These are phyloP conservation scores for Nasturtium officinale DNA, from an alignment of 345 rosid species.

Conservation along the genomic window DNA sequence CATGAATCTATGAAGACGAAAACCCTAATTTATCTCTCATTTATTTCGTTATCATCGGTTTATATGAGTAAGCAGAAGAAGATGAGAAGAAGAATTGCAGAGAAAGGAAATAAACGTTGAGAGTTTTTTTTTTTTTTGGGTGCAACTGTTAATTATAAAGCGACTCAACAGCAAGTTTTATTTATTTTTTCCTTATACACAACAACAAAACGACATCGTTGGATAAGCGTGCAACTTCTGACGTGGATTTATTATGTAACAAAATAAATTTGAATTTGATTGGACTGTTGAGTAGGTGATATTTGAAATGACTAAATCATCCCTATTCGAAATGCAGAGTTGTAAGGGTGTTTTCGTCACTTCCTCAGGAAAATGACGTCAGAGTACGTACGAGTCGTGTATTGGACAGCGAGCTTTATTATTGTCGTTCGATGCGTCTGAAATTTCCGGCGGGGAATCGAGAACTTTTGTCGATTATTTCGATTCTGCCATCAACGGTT, in stretches of 20 bases:
- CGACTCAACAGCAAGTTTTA: conserved; percentile 17
- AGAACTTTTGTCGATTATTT: neutral
- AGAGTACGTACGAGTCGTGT: neutral
- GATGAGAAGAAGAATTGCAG: conserved; percentile 36
- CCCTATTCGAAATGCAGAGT: neutral
- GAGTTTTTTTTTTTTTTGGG: neutral
- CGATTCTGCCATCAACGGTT: conserved; percentile 52
- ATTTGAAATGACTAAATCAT: neutral
- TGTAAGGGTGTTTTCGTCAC: conserved; percentile 20
- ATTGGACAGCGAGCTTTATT: neutral
- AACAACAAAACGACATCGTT: conserved; percentile 39
- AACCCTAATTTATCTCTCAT: conserved; percentile 46
- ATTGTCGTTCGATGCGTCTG: conserved; percentile 32
- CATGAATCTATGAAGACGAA: conserved; percentile 22
- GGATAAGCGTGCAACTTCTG: conserved; percentile 41
- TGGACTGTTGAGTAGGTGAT: conserved; percentile 7
- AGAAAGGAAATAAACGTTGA: conserved; percentile 39
- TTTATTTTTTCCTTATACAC: neutral
- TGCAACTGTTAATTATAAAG: conserved; percentile 19
- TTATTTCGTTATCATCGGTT: conserved; percentile 28
- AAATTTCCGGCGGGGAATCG: conserved; percentile 48
- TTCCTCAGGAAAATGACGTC: neutral
- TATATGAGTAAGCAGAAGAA: conserved; percentile 19
- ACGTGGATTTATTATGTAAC: conserved; percentile 23
- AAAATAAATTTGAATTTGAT: conserved; percentile 14